Evolutionary conservation across 176 grass and related monocot species (phyloP).

Genomic region (Zea luxurians): DNA sequence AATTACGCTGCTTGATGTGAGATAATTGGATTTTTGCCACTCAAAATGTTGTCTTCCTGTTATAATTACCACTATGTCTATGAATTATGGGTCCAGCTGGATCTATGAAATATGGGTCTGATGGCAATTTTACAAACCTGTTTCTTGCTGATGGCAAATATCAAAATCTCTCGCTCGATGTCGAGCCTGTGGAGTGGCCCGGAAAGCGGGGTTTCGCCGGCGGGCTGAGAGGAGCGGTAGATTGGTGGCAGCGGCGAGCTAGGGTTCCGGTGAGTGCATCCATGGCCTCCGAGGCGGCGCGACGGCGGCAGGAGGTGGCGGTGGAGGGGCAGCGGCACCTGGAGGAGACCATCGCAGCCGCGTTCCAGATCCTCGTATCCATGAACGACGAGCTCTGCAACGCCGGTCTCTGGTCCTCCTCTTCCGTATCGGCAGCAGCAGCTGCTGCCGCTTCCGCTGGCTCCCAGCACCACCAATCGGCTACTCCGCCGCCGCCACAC

Average conservation of each 20-base stretch:
- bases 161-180: too few species aligned
- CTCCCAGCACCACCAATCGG: conserved; percentile 22
- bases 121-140: too few species aligned
- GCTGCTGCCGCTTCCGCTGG: not conserved
- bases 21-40: too few species aligned
- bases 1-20: too few species aligned
- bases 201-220: not conserved
- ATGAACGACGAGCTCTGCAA: conserved; percentile 99
- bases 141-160: too few species aligned
- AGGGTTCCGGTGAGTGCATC: conserved; percentile 46
- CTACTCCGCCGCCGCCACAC: conserved; percentile 29
- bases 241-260: not conserved
- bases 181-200: not conserved
- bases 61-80: too few species aligned
- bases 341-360: conserved; percentile 84
- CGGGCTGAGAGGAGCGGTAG: not conserved
- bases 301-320: conserved; percentile 66
- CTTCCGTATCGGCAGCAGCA: conserved; percentile 28
- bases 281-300: conserved; percentile 51
- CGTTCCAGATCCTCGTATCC: conserved; percentile 94
- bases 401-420: conserved; percentile 87
- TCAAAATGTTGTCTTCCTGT: too few species aligned
- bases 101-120: too few species aligned
- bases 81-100: too few species aligned
- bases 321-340: conserved; percentile 80